Evolutionary conservation across 106 monocot genomes (phyloP), one percentile per base, ranked within the genome.

Genomic region (Dendrobium officinale): DNA sequence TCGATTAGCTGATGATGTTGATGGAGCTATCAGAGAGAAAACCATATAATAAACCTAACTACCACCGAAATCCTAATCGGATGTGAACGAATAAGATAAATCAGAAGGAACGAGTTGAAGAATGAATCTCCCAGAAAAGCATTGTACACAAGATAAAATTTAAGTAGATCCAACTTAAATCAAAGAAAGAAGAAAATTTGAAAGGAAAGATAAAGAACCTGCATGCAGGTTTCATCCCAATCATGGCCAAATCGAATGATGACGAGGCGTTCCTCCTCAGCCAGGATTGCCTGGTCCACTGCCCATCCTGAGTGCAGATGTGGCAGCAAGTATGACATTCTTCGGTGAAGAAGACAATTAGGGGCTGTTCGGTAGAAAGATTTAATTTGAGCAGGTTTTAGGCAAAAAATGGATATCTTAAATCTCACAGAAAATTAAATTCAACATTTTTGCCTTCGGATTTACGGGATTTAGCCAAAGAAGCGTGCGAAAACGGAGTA

Each of bases 171-270:
- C 1, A 44, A 22, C 1, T 5, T 17, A 76, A 48, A 76, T 48
- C 11, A 2, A 51, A 6, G 27, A 27, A 42, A 13, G 9, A 48
- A 3, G 9, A 24, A 27, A 22, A 76, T 51, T 2, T 22, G 13
- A 47, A 27, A 49, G 33, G 33, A 18, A 49, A 27, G 41, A 15
- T 11, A 17, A 59, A 33, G 11, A 13, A 94, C 94, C 97, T 97
- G 97, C 97, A 97, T 97, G 83, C 97, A 97, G 6, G 94, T 97
- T 79, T 97, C 97, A 81, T 97, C 97, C 97, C 97, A 97, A 80
- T 97, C 97, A 78, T 94, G 94, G 89, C 97, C 97, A 78, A 97
- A 97, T 66, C 97, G 94, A 78, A 97, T 94, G 88, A 94, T 81
- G 85, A 97, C 97, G 75, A 97, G 86, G 51, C 97, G 92, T 86